These are phyloP conservation scores for Phylloporus sp. DNA, from an alignment of 768 basidiomycete species.

Conservation along the genomic window DNA sequence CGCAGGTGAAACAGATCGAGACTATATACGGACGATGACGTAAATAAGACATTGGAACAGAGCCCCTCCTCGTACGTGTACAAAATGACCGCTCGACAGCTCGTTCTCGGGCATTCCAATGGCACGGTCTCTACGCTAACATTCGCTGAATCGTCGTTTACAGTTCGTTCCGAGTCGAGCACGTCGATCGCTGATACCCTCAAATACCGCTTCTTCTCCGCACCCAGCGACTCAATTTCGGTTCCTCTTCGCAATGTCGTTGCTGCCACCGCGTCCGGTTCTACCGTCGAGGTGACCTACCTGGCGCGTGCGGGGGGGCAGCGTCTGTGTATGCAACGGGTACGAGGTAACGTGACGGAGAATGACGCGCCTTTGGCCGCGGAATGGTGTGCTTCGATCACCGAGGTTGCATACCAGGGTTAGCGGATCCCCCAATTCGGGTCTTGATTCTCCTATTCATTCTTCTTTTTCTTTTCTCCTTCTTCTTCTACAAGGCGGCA, in stretches of 20 bases:
- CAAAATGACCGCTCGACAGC: constrained; percentile 18
- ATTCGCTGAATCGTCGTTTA: constrained; percentile 25
- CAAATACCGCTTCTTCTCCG: constrained; percentile 7
- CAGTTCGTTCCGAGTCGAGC: constrained; percentile 21
- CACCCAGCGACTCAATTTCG: constrained; percentile 8
- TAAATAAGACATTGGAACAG: no score
- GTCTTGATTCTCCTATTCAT: not conserved
- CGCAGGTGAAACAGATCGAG: no score
- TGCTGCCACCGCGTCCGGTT: constrained; percentile 38
- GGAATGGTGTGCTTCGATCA: constrained; percentile 52
- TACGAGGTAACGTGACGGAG: constrained; percentile 40
- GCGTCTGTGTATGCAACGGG: constrained; percentile 32
- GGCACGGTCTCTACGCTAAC: constrained; percentile 22
- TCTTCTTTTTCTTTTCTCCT: constrained; percentile 6
- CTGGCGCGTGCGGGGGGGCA: constrained; percentile 42
- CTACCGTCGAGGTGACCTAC: constrained; percentile 46
- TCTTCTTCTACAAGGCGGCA: constrained; percentile 37
- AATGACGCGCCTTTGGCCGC: constrained; percentile 32
- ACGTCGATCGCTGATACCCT: not conserved
- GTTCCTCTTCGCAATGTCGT: constrained; percentile 51
- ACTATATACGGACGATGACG: no score
- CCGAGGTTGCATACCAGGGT: constrained; percentile 62
- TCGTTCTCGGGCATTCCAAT: constrained; percentile 14
- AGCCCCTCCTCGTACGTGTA: not conserved
- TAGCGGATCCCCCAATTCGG: not conserved